Base-by-base conservation (phyloP, 768 basidiomycete species). In the Suillus brevipes region DNA sequence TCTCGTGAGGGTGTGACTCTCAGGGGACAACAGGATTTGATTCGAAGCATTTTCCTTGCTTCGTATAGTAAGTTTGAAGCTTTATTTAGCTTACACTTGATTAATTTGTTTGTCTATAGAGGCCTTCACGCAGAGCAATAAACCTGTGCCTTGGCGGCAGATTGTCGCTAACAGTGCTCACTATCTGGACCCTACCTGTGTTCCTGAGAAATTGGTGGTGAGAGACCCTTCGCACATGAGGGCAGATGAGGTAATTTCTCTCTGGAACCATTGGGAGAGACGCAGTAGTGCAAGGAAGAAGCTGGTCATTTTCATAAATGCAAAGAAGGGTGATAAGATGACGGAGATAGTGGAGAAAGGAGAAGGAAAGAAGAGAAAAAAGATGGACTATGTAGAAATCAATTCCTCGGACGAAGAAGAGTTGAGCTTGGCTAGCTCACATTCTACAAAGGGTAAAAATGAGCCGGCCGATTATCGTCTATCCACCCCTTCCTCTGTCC, bases 11-110 rank as follows among this genome's bases (percentile, higher is more conserved):
- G 23, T 52, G 16, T 62, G n/a, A 23, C 23, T 23, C 61, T 62
- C 34, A 62, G 14, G 36, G 47, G 42, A 13, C 61, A 62, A 36
- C 50, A 62, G 16, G n/a, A 37, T 13, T 40, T 62, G 9, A 53
- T 62, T 8, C n/a, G 34, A 31, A 25, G 23, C 9, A 62, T 62
- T 20, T 62, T 62, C 18, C 10, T 6, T 4, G 52, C 34, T 38
- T 49, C 37, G 0, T 62, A 62, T 34, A 55, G 49, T 50, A 50
- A 50, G 49, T 28, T 50, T 45, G 18, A 45, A 45, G 43, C 25
- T 50, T 50, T 50, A 28, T 28, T 50, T 28, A 25, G 7, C n/a
- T 50, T 28, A 16, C 14, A 28, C 7, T 50, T 50, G 25, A 28
- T 50, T 50, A 16, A 50, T 50, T 25, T 25, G 25, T 50, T 50